Evolutionary conservation across 352 stramenopile genomes (phyloP).

Genomic region (Phytophthora melonis): DNA sequence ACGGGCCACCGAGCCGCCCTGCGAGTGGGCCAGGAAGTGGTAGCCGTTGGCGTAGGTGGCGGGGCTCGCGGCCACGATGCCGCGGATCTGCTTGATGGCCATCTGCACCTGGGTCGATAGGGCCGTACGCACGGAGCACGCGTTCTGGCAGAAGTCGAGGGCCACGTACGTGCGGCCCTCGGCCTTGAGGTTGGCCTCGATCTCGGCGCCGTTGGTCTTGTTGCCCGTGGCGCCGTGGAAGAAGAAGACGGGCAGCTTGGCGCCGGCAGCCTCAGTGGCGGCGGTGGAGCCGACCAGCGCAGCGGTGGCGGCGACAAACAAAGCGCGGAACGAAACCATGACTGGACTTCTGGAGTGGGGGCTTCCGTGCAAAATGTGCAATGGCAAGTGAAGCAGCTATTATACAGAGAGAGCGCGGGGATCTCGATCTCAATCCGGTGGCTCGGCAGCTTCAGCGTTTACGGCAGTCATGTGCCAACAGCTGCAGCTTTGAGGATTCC

Average conservation of each 20-base stretch:
- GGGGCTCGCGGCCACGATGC: slow-evolving; percentile 39
- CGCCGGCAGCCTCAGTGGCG: slow-evolving; percentile 17
- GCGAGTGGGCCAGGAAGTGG: slow-evolving; percentile 62
- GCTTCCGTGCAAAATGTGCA: slow-evolving; percentile 22
- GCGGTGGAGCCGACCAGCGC: slow-evolving; percentile 18
- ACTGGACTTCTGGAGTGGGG: slow-evolving; percentile 2
- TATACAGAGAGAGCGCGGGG: background rate
- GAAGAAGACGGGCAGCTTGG: slow-evolving; percentile 58
- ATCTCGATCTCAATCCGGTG: background rate
- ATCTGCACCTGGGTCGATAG: slow-evolving; percentile 52
- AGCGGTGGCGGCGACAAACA: slow-evolving; percentile 24
- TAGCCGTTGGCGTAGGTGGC: slow-evolving; percentile 53
- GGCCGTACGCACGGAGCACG: slow-evolving; percentile 44
- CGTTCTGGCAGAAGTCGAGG: slow-evolving; percentile 54
- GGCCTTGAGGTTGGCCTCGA: slow-evolving; percentile 49
- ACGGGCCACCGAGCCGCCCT: slow-evolving; percentile 52
- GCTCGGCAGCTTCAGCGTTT: slow-evolving; percentile 3
- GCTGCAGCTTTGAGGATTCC: slow-evolving; percentile 1
- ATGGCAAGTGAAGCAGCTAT: slow-evolving; percentile 20
- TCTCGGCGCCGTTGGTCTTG: slow-evolving; percentile 34
- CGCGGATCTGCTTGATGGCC: slow-evolving; percentile 55
- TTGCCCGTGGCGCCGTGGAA: slow-evolving; percentile 59
- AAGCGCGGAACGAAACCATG: slow-evolving; percentile 31
- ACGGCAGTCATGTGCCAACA: slow-evolving; percentile 5
- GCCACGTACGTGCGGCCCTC: slow-evolving; percentile 47